Base-by-base conservation (phyloP, 768 basidiomycete species). In the Tylopilus subfusipes region DNA sequence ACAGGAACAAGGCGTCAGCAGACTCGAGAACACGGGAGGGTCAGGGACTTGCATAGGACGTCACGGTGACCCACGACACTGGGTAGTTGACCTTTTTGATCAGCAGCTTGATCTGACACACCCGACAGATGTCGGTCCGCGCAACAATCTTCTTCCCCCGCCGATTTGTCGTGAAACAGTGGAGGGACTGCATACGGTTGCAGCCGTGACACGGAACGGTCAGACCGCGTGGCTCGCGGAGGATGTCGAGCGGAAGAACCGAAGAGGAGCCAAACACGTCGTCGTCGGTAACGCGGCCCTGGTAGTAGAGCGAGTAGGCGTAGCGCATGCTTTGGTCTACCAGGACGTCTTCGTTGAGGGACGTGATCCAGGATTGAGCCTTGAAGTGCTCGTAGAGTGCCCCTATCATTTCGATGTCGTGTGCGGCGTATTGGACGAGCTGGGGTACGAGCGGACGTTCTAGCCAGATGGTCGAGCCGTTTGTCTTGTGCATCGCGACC, bases 351-450 rank as follows among this genome's bases (percentile, higher is more conserved):
- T 62, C 57, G 21, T 60, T 64, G 40, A 3, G 3, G 1, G 46
- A 21, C 0, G 59, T 70, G 48, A 69, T 66, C 66, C 68, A 69
- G 0, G 48, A 48, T 9, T 53, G n/a, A 33, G 56, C 13, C 10
- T 56, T 56, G 53, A 78, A 77, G 44, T 70, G 59, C 6, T 65
- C 60, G 59, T 73, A 73, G 22, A 78, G 66, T 2, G 63, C 55
- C 12, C 61, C 66, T 50, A 78, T 72, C 54, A 76, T 66, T 29
- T 68, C 65, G 44, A 77, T 72, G 61, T 78, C 77, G 55, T 72
- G 71, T 6, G 76, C 74, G 3, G 77, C 76, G 33, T 78, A 78
- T 18, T 65, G 62, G 24, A 76, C 65, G 29, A 78, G 68, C 14
- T 66, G 62, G 1, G 66, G 38, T 6, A 63, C n/a, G 36, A 78